These are phyloP conservation scores for Micractinium conductrix DNA, from an alignment of 139 green algal genomes.

Conservation along the genomic window DNA sequence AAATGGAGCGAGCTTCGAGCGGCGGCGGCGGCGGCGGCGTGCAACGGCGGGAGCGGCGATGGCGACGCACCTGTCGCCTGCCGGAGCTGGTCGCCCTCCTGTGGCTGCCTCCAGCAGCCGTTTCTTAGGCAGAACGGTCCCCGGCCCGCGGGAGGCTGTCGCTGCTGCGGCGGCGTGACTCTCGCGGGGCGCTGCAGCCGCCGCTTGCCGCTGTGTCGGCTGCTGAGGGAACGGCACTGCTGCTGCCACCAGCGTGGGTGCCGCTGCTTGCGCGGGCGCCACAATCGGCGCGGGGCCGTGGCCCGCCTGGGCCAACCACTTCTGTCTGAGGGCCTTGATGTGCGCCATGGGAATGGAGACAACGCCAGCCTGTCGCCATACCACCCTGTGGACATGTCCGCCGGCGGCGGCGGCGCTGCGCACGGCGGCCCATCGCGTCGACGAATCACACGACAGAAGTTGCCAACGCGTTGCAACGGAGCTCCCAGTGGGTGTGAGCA, in stretches of 20 bases:
- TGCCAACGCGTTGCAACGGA: background rate
- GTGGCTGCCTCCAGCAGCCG: too few species aligned
- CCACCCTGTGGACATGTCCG: too few species aligned
- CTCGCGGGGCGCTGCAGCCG: too few species aligned
- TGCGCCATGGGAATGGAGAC: conserved; percentile 6
- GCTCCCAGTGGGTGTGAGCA: background rate
- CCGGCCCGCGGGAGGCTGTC: background rate
- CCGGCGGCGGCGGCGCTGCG: too few species aligned
- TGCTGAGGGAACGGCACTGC: background rate
- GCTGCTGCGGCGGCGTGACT: too few species aligned
- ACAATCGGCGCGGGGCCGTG: background rate
- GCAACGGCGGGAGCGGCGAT: too few species aligned
- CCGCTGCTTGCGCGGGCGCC: background rate
- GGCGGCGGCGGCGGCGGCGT: too few species aligned
- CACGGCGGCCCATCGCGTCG: too few species aligned
- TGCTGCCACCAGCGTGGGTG: background rate
- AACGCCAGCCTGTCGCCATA: too few species aligned
- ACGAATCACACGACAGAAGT: too few species aligned
- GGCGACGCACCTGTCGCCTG: conserved; percentile 19
- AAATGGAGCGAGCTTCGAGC: background rate
- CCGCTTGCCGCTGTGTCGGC: background rate
- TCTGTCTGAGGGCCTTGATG: conserved; percentile 6
- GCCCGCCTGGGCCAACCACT: conserved; percentile 5
- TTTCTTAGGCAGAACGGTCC: conserved; percentile 10
- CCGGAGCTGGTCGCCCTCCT: too few species aligned